Percentiles rank a stretch among this genome's conserved stretches.
These are phyloP conservation scores for Phialophora chinensis DNA, from an alignment of 2,329 filamentous ascomycete genomes.

Conservation along the genomic window DNA sequence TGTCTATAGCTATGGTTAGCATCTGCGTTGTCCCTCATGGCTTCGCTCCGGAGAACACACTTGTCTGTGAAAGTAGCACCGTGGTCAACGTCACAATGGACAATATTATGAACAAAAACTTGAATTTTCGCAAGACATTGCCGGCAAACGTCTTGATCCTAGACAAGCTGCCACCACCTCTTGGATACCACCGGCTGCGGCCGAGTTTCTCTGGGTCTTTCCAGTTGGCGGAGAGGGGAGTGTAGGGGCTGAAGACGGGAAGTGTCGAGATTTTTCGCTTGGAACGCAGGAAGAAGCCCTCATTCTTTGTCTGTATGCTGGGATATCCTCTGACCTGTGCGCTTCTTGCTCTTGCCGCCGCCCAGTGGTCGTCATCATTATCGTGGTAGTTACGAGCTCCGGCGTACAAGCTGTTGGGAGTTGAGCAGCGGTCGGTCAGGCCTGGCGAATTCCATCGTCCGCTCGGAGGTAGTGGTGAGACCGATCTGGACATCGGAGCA, in stretches of 20 bases:
- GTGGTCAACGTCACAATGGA: conserved; percentile 36
- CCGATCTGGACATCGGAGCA: conserved; percentile 79
- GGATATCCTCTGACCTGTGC: conserved; percentile 75
- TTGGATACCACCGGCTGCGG: conserved; percentile 62
- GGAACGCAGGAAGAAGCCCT: conserved; percentile 85
- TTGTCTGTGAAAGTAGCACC: conserved; percentile 35
- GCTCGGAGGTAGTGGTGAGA: conserved; percentile 75
- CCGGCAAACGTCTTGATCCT: conserved; percentile 48
- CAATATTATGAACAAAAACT: conserved; percentile 62
- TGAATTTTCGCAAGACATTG: conserved; percentile 67
- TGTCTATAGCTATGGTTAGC: conserved; percentile 52
- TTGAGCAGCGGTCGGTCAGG: conserved; percentile 72
- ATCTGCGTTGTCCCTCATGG: not conserved
- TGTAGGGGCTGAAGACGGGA: conserved; percentile 67
- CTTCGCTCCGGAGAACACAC: conserved; percentile 25
- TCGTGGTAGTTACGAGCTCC: conserved; percentile 57
- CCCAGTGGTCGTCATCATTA: conserved; percentile 73
- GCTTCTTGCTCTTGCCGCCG: conserved; percentile 78
- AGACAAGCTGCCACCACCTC: conserved; percentile 45
- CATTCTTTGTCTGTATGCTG: conserved; percentile 78
- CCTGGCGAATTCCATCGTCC: conserved; percentile 89
- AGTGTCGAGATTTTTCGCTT: conserved; percentile 80
- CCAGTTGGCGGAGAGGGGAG: conserved; percentile 54
- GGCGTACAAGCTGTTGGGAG: conserved; percentile 62
- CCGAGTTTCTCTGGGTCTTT: conserved; percentile 79